These are phyloP conservation scores for Pyrus communis DNA, from an alignment of 306 rosid species.

Conservation along the genomic window DNA sequence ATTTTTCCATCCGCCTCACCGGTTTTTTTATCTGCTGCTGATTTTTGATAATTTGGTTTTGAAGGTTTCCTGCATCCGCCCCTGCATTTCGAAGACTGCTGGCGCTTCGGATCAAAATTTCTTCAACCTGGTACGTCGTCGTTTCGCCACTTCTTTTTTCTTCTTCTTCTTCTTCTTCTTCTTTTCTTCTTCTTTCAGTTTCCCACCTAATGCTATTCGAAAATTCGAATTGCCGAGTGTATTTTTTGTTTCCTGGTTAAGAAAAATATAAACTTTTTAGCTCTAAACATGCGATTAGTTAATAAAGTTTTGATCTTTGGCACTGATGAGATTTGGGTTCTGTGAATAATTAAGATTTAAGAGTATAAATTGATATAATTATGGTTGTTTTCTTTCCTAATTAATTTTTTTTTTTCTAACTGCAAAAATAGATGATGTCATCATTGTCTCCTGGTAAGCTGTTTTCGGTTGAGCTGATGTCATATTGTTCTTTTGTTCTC, in stretches of 20 bases:
- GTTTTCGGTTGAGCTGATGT: slow-evolving; percentile 54
- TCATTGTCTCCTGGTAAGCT: slow-evolving; percentile 26
- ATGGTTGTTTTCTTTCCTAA: background rate
- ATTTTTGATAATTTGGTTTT: background rate
- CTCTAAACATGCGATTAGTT: background rate
- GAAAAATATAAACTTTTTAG: background rate
- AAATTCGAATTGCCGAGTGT: background rate
- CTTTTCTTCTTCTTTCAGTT: background rate
- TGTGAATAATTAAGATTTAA: background rate
- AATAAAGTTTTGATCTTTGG: background rate
- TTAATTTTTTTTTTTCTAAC: slow-evolving; percentile 27
- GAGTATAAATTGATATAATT: background rate
- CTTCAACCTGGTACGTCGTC: slow-evolving; percentile 11
- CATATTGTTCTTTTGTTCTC: slow-evolving; percentile 42
- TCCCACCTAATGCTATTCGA: background rate
- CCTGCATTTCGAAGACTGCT: slow-evolving; percentile 8
- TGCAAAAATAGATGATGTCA: slow-evolving; percentile 19
- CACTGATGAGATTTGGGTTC: background rate
- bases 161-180: background rate
- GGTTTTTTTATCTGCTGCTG: background rate
- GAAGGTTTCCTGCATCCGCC: slow-evolving; percentile 2
- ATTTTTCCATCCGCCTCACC: background rate
- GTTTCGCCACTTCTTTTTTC: background rate
- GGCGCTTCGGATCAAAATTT: background rate
- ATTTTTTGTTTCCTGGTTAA: background rate